phyloP scores from a whole-genome alignment of 1,284 basidiomycete genomes.

The Hymenochaete sp. region DNA sequence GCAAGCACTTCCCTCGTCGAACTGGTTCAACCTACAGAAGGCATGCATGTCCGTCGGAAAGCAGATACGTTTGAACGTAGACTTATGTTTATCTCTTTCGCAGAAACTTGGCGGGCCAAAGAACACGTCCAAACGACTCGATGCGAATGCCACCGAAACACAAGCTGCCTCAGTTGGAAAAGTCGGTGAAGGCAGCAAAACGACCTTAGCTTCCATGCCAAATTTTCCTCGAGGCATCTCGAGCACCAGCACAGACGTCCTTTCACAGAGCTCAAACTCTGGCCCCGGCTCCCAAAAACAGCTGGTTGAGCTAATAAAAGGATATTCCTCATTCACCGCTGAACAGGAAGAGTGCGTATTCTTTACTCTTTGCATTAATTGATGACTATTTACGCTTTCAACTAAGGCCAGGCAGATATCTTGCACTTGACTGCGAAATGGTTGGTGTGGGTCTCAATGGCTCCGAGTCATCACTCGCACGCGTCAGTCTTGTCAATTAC shows the following conservation, averaged over 20 bases:
- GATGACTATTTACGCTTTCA: background rate
- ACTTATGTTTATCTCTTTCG: background rate
- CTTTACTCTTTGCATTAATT: background rate
- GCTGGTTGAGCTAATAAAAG: constrained; percentile 46
- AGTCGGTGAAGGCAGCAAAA: background rate
- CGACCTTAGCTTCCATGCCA: constrained; percentile 2
- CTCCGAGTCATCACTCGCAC: constrained; percentile 75
- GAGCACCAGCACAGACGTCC: background rate
- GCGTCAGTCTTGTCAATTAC: constrained; percentile 90
- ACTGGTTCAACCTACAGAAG: constrained; percentile 44
- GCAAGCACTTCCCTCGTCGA: constrained; percentile 32
- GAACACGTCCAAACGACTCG: constrained; percentile 1
- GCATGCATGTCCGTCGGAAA: constrained; percentile 27
- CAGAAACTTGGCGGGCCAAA: constrained; percentile 9
- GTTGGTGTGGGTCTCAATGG: constrained; percentile 87
- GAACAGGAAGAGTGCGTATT: constrained; percentile 39
- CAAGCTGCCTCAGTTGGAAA: background rate
- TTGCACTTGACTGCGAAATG: constrained; percentile 96
- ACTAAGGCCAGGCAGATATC: constrained; percentile 63
- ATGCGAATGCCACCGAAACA: constrained; percentile 5
- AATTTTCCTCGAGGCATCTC: constrained; percentile 1
- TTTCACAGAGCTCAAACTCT: too few species aligned
- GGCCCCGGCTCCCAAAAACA: constrained; percentile 28
- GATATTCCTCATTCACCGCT: constrained; percentile 33
- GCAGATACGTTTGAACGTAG: too few species aligned